Evolutionary conservation across 192 early-diverging fungal genomes (phyloP), one percentile per base, ranked within the genome.

Genomic region (Cladochytrium replicatum): DNA sequence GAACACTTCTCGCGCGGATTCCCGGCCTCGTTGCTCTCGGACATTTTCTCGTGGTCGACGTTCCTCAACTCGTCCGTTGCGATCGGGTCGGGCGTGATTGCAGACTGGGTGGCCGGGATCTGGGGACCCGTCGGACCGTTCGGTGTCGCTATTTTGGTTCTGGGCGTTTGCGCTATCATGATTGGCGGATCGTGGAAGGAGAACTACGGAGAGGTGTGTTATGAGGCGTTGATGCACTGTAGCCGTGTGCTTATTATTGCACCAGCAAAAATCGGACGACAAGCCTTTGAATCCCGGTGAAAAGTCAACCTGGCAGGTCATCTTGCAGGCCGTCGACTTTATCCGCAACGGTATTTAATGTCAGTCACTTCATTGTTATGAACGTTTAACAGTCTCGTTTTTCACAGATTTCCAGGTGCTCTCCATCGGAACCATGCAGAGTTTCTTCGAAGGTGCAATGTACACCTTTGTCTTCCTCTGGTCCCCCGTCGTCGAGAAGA

Each of bases 11-110:
- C 54, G 13, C 30, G 50, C 27, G 67, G 78, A 19, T 84, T 82
- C 43, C 52, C 67, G 0, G 58, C 68, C 1, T 44, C 46, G 3
- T 53, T 70, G 40, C 67, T 86, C 11, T 66, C 75, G 6, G 66
- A 61, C 17, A 84, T 79, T 7, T 88, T 88, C 52, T 68, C 78
- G 2, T 66, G 60, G 13, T 61, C 77, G 19, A 82, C 75, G 5
- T 85, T 84, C 41, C 45, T 79, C 4, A 88, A 88, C 54, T 77
- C 82, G 5, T 30, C 83, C 27, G 75, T 85, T 1, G 86, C 86
- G 4, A 85, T 88, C 32, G 30, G 54, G 17, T 53, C 63, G 7
- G 81, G 83, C 13, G 26, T 88, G 6, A 32, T 86, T 3, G 83
- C 84, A 31, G 80, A 88, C 60, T 45, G 61, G 3, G 42, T 69